These are phyloP conservation scores for Cytospora paraplurivora DNA, from an alignment of 2,329 filamentous ascomycete species.

Conservation along the genomic window DNA sequence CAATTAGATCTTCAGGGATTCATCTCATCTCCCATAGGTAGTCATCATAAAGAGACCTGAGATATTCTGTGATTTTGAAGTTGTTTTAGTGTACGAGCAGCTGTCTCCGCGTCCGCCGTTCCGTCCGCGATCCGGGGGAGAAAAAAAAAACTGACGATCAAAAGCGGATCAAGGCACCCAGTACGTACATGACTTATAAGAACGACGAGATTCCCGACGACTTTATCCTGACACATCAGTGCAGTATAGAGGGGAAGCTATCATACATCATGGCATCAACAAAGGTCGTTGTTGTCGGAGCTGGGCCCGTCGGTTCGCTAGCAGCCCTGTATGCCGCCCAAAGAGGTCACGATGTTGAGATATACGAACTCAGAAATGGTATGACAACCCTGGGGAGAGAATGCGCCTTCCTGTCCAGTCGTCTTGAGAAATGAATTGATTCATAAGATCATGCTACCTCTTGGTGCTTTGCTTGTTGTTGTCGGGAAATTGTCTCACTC, in stretches of 20 bases:
- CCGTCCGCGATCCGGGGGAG: constrained; percentile 21
- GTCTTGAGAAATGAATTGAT: background rate
- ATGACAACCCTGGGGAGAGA: constrained; percentile 32
- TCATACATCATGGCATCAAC: constrained; percentile 23
- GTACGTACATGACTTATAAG: background rate
- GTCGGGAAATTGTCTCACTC: too few species aligned
- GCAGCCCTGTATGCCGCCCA: constrained; percentile 91
- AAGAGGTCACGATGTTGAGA: constrained; percentile 84
- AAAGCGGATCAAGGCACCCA: constrained; percentile 5
- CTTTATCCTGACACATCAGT: background rate
- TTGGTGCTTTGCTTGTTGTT: background rate
- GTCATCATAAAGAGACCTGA: background rate
- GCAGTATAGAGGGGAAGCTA: too few species aligned
- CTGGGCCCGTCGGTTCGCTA: constrained; percentile 88
- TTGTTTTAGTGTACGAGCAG: constrained; percentile 8
- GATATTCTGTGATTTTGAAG: background rate
- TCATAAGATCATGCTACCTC: background rate
- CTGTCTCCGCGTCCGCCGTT: constrained; percentile 17
- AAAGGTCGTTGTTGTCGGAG: constrained; percentile 84
- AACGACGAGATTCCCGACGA: background rate
- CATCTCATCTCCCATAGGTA: too few species aligned
- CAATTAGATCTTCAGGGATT: too few species aligned
- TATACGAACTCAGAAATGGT: constrained; percentile 94
- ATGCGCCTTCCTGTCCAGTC: constrained; percentile 28
- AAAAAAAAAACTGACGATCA: constrained; percentile 13